phyloP scores from a whole-genome alignment of 2,329 filamentous ascomycete genomes.

The Fusarium pseudoanthophilum region DNA sequence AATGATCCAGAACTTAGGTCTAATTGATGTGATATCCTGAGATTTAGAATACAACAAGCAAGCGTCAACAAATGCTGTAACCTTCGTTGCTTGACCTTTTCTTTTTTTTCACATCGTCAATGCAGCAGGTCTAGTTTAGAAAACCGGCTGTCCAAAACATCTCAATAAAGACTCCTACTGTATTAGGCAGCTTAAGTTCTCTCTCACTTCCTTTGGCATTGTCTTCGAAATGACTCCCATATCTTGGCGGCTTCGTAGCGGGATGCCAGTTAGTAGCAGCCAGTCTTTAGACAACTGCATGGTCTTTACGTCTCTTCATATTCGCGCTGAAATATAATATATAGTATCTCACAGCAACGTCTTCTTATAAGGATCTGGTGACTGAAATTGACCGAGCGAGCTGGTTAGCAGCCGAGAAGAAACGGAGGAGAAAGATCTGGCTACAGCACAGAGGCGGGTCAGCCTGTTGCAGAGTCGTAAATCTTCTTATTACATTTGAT shows the following conservation, averaged over 20 bases:
- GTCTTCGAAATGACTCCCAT: too few species aligned
- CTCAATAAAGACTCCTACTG: accelerated
- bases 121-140: accelerated
- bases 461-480: background rate
- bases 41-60: accelerated
- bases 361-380: accelerated
- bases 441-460: background rate
- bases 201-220: background rate
- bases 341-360: accelerated
- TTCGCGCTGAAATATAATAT: accelerated
- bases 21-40: accelerated
- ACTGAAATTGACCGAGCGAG: background rate
- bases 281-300: background rate
- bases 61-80: accelerated
- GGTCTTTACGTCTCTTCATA: accelerated
- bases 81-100: too few species aligned
- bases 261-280: background rate
- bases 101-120: accelerated
- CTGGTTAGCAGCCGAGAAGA: background rate
- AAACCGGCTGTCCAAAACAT: accelerated
- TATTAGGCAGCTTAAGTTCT: accelerated
- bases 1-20: background rate
- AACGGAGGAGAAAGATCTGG: too few species aligned
- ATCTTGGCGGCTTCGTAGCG: too few species aligned
- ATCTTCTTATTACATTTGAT: too few species aligned